Conservation (phyloP, 305 asterid species). For the Fraxinus floribunda region DNA sequence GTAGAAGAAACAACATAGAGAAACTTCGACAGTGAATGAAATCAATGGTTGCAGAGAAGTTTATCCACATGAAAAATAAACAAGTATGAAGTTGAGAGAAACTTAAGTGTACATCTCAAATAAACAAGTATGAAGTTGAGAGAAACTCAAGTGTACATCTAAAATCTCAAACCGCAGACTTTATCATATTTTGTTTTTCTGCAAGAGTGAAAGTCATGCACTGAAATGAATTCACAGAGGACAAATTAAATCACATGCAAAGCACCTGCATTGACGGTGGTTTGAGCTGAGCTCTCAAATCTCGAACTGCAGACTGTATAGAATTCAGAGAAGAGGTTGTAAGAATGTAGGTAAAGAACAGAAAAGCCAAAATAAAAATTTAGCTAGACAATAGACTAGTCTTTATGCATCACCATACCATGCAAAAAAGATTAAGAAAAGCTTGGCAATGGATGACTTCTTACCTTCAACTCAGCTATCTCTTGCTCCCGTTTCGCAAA, state of each 20-base stretch:
- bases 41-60: neutral
- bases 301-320: conserved; percentile 77
- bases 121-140: neutral
- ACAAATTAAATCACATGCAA: neutral
- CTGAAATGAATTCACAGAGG: neutral
- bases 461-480: conserved; percentile 95
- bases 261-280: conserved; percentile 92
- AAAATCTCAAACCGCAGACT: neutral
- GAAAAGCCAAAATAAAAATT: neutral
- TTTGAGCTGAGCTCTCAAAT: conserved; percentile 84
- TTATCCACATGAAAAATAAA: neutral
- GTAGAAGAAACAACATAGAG: neutral
- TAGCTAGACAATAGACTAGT: neutral
- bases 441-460: neutral
- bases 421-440: neutral
- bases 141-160: neutral
- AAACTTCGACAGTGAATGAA: neutral
- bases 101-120: neutral
- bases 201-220: conserved; percentile 7
- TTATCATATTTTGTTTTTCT: neutral
- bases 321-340: conserved; percentile 19
- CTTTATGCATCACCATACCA: neutral
- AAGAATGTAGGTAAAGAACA: neutral
- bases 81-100: neutral
- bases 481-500: conserved; percentile 98